Conservation (phyloP, 2,329 filamentous ascomycete genomes). For the Phaeosphaeriaceae sp. region DNA sequence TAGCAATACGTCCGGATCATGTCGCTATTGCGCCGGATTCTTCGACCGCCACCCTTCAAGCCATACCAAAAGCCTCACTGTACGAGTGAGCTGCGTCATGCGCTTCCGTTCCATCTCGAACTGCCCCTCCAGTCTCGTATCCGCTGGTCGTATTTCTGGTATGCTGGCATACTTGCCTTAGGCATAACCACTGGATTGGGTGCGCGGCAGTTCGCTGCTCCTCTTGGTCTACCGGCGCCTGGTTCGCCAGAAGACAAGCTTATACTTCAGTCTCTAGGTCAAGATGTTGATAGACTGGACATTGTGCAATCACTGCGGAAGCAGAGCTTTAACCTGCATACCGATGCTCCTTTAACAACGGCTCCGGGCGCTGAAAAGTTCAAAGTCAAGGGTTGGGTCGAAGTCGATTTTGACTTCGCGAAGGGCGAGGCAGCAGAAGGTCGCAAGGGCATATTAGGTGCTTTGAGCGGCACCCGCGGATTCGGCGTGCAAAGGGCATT, state of each 20-base stretch:
- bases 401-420: slow-evolving; percentile 37
- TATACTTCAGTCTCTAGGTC: slow-evolving; percentile 31
- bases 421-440: slow-evolving; percentile 18
- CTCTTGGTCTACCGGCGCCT: slow-evolving; percentile 32
- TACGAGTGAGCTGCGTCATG: neutral
- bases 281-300: slow-evolving; percentile 40
- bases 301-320: slow-evolving; percentile 42
- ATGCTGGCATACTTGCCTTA: slow-evolving; percentile 33
- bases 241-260: slow-evolving; percentile 39
- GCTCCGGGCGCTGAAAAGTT: slow-evolving; percentile 1
- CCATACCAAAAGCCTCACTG: neutral
- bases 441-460: slow-evolving; percentile 37
- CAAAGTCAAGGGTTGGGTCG: slow-evolving; percentile 37
- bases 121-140: slow-evolving; percentile 31
- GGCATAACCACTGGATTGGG: slow-evolving; percentile 34
- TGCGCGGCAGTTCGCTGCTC: slow-evolving; percentile 33
- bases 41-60: slow-evolving; percentile 14
- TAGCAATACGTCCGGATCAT: slow-evolving; percentile 16
- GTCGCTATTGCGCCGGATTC: slow-evolving; percentile 25
- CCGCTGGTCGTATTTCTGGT: slow-evolving; percentile 41
- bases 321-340: slow-evolving; percentile 32
- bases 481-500: slow-evolving; percentile 67
- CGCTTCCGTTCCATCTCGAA: slow-evolving; percentile 7
- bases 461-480: slow-evolving; percentile 47
- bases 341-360: slow-evolving; percentile 25